phyloP scores from a whole-genome alignment of 208 protist species.

The Trypanosoma mega region DNA sequence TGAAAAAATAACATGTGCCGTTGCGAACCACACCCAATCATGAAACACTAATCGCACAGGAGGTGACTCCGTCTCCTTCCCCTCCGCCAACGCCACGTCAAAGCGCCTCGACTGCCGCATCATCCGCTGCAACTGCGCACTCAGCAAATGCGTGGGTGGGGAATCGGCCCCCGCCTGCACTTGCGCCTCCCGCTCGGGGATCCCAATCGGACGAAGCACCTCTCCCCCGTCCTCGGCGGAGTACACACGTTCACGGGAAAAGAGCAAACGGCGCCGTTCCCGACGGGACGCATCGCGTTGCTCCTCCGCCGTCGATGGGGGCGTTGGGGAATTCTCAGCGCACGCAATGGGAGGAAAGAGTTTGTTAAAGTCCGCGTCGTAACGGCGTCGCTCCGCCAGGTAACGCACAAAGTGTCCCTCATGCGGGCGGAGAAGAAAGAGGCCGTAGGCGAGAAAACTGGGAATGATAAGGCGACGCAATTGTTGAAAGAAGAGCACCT shows the following conservation, averaged over 20 bases:
- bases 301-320: slow-evolving; percentile 2
- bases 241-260: slow-evolving; percentile 44
- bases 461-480: slow-evolving; percentile 63
- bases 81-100: background rate
- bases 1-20: slow-evolving; percentile 36
- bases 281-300: slow-evolving; percentile 41
- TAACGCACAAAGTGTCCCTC: slow-evolving; percentile 82
- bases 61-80: background rate
- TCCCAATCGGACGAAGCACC: slow-evolving; percentile 33
- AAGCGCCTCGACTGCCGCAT: slow-evolving; percentile 25
- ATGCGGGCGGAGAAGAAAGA: slow-evolving; percentile 62
- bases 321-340: background rate
- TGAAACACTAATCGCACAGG: slow-evolving; percentile 47
- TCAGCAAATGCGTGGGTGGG: slow-evolving; percentile 58
- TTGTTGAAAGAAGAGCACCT: slow-evolving; percentile 38
- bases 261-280: slow-evolving; percentile 44
- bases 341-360: slow-evolving; percentile 46
- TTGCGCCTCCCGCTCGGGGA: slow-evolving; percentile 30
- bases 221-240: slow-evolving; percentile 30
- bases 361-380: slow-evolving; percentile 55
- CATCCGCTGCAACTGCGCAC: slow-evolving; percentile 43
- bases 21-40: slow-evolving; percentile 49
- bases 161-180: slow-evolving; percentile 27
- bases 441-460: slow-evolving; percentile 46
- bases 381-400: slow-evolving; percentile 63